Evolutionary conservation across 257 asterid species (phyloP).

Genomic region (Nicotiana tabacum): DNA sequence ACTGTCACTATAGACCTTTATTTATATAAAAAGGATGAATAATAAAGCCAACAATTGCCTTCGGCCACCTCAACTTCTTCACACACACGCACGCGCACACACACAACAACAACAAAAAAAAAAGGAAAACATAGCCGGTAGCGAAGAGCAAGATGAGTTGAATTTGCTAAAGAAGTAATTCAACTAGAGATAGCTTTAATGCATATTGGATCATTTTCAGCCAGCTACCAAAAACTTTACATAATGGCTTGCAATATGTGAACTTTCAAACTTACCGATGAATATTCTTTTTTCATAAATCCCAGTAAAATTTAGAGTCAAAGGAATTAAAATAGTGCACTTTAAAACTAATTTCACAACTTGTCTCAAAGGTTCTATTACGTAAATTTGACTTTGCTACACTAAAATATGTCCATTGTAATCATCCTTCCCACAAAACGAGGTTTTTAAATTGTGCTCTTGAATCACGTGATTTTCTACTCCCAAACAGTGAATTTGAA

Average conservation of each 20-base stretch:
- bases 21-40: not conserved
- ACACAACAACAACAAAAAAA: not conserved
- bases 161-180: not conserved
- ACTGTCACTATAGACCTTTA: not conserved
- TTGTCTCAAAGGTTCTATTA: not conserved
- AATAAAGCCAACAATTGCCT: not conserved
- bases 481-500: not conserved
- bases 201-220: not conserved
- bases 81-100: too few species aligned
- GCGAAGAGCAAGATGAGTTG: not conserved
- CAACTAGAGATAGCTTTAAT: not conserved
- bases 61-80: not conserved
- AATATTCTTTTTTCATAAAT: not conserved
- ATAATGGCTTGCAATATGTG: not conserved
- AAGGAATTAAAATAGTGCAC: not conserved
- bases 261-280: not conserved
- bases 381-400: not conserved
- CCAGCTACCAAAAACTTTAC: not conserved
- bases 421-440: not conserved
- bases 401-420: not conserved
- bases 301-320: not conserved
- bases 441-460: not conserved
- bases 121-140: not conserved
- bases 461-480: not conserved
- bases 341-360: not conserved